These are phyloP conservation scores for Cytospora paraplurivora DNA, from an alignment of 2,329 filamentous ascomycete species.

Conservation along the genomic window DNA sequence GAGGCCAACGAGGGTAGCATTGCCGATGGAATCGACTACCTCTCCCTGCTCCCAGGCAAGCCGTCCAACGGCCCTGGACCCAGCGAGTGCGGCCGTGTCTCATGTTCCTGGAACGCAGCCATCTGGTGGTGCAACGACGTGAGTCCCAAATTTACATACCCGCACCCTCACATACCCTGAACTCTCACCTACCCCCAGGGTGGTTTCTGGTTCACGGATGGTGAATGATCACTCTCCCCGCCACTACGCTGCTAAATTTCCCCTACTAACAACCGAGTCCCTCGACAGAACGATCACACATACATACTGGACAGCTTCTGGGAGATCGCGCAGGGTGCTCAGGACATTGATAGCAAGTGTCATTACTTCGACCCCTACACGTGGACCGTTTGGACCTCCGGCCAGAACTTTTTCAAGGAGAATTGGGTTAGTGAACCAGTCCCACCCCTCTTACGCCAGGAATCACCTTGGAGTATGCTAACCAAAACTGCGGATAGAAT, in stretches of 20 bases:
- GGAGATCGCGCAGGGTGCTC: slow-evolving; percentile 11
- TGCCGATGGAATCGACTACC: not conserved
- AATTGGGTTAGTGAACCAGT: slow-evolving; percentile 1
- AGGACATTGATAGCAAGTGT: slow-evolving; percentile 11
- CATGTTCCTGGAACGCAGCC: slow-evolving; percentile 4
- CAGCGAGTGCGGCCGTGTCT: slow-evolving; percentile 14
- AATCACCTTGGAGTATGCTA: not conserved
- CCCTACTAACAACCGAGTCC: not conserved
- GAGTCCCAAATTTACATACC: not conserved
- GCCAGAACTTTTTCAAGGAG: slow-evolving; percentile 17
- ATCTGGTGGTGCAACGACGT: slow-evolving; percentile 20
- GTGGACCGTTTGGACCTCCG: not conserved
- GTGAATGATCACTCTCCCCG: not conserved
- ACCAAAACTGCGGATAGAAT: not conserved
- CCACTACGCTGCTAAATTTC: not conserved
- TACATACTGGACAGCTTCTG: not conserved
- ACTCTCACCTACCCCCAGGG: not conserved
- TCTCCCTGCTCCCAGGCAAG: not conserved
- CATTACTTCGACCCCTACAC: not conserved
- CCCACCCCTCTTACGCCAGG: no score
- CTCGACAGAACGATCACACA: not conserved
- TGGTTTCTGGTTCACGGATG: not conserved
- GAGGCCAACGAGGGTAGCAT: not conserved
- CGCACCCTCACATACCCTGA: not conserved
- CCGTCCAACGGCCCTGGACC: slow-evolving; percentile 9